These are phyloP conservation scores for Pestalotiopsis fici DNA, from an alignment of 2,329 filamentous ascomycete genomes.

Conservation along the genomic window DNA sequence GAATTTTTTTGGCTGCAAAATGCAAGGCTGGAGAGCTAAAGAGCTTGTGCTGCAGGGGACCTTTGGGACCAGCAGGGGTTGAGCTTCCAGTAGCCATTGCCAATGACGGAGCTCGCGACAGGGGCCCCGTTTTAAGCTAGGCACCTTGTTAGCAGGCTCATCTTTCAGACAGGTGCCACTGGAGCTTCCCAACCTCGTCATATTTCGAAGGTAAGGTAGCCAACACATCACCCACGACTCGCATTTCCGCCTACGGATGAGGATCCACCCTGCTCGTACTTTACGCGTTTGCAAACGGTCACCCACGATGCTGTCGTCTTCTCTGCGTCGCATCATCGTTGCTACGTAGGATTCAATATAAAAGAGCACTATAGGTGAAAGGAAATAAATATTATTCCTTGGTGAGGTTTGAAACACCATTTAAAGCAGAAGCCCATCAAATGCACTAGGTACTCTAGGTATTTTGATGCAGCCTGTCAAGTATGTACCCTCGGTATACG, in stretches of 20 bases:
- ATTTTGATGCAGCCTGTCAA: neutral
- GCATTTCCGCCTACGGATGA: too few species aligned
- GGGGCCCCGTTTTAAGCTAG: neutral
- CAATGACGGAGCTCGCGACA: conserved; percentile 7
- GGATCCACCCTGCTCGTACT: too few species aligned
- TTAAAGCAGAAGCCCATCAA: neutral
- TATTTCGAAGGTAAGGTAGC: too few species aligned
- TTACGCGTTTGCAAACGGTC: too few species aligned
- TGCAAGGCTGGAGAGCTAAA: conserved; percentile 25
- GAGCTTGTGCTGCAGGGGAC: neutral
- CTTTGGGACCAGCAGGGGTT: neutral
- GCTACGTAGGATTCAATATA: too few species aligned
- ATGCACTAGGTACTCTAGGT: neutral
- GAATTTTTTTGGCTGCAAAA: conserved; percentile 19
- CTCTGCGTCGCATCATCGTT: too few species aligned
- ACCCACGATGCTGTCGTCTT: too few species aligned
- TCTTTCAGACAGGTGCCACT: too few species aligned
- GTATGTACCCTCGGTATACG: neutral
- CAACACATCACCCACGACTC: too few species aligned
- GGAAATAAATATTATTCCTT: too few species aligned
- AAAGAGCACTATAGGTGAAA: too few species aligned
- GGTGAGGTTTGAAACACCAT: neutral
- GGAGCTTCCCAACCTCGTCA: neutral
- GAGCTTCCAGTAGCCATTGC: neutral
- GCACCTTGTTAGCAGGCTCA: neutral